These are phyloP conservation scores for Eucalyptus sp. DNA, from an alignment of 345 rosid genomes.

Conservation along the genomic window DNA sequence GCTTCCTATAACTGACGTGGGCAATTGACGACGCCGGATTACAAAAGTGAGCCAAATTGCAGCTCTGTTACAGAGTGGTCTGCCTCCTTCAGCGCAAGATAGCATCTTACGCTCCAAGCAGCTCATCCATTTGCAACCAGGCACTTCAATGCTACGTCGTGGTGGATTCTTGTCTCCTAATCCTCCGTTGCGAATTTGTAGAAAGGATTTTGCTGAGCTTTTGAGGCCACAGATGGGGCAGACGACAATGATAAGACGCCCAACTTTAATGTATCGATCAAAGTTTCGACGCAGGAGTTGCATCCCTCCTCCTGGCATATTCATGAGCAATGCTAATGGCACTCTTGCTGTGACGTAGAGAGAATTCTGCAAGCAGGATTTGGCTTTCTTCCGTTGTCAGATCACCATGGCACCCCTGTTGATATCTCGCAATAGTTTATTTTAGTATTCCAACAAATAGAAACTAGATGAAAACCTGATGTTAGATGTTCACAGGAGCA, in stretches of 20 bases:
- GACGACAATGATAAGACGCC: not conserved
- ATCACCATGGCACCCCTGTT: conserved; percentile 84
- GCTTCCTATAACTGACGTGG: not conserved
- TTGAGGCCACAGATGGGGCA: not conserved
- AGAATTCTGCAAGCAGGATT: conserved; percentile 80
- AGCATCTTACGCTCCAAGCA: not conserved
- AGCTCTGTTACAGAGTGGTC: not conserved
- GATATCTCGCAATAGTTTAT: not conserved
- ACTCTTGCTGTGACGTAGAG: conserved; percentile 72
- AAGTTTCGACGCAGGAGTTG: conserved; percentile 7
- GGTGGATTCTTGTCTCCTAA: not conserved
- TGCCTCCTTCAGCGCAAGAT: not conserved
- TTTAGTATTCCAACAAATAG: not conserved
- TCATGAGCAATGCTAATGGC: conserved; percentile 55
- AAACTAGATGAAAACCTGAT: not conserved
- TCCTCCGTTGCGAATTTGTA: not conserved
- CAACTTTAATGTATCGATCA: not conserved
- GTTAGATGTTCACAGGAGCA: not conserved
- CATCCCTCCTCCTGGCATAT: conserved; percentile 46
- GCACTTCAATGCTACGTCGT: not conserved
- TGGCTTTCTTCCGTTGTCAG: conserved; percentile 53
- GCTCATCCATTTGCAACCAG: not conserved
- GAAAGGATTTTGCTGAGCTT: not conserved
- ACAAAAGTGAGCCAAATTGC: not conserved
- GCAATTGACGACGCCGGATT: not conserved